phyloP scores from a whole-genome alignment of 441 rosid species.

The Brassica balearica region DNA sequence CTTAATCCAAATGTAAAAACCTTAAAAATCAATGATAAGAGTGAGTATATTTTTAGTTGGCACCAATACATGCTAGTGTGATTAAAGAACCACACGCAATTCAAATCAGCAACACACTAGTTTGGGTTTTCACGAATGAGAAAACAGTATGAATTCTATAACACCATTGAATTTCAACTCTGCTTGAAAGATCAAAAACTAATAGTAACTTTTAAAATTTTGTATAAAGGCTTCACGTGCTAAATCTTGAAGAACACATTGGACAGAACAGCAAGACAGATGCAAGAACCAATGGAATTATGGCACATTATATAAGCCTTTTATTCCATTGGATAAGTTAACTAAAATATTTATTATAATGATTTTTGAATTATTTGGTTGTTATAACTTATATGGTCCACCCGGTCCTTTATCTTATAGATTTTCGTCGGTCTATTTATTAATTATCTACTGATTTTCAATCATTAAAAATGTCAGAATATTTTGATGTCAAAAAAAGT shows the following conservation, averaged over 20 bases:
- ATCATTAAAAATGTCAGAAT: not conserved
- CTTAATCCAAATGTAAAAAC: too few species aligned
- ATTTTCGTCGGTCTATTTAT: conserved; percentile 36
- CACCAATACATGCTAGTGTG: not conserved
- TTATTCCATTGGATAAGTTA: conserved; percentile 40
- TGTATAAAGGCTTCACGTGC: conserved; percentile 37
- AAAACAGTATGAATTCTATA: not conserved
- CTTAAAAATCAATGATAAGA: too few species aligned
- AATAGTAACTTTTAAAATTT: conserved; percentile 14
- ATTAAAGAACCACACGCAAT: not conserved
- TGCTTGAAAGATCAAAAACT: not conserved
- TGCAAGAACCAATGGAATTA: conserved; percentile 47
- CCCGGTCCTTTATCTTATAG: conserved; percentile 39
- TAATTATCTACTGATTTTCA: not conserved
- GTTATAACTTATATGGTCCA: conserved; percentile 39
- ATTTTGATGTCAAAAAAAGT: too few species aligned
- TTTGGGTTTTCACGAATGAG: not conserved
- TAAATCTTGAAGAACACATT: conserved; percentile 43
- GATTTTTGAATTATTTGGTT: conserved; percentile 38
- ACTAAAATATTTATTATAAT: conserved; percentile 31
- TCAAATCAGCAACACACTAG: not conserved
- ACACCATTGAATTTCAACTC: not conserved
- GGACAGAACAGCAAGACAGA: conserved; percentile 43
- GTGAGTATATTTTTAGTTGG: not conserved
- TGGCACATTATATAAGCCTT: conserved; percentile 19